Evolutionary conservation across 768 basidiomycete species (phyloP), one percentile per base, ranked within the genome.

Genomic region (Leucocoprinus birnbaumii): DNA sequence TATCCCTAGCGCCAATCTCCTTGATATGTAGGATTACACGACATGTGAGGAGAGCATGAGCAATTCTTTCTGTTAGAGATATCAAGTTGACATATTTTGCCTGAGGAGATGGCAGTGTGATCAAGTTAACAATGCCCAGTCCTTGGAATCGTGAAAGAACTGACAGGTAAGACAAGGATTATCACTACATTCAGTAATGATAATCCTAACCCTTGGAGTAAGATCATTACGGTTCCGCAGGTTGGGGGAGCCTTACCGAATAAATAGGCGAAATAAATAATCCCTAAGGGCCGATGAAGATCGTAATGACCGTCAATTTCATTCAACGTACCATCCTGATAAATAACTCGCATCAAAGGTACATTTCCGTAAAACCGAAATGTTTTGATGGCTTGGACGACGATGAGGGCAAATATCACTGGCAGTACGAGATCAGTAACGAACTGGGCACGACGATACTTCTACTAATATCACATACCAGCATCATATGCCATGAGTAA

Each of bases 251-350:
- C 31, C 31, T 38, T 11, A 55, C 45, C 46, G 19, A 55, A 48
- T n/a, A 55, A 48, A 40, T 55, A 55, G 19, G 48, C 16, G 37
- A 38, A 55, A 55, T 55, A 55, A 35, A 55, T 47, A 21, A 55
- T 46, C 26, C 45, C 53, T 55, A 25, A 48, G n/a, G 11, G 11
- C 31, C 31, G 6, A 16, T 40, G 11, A 43, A 38, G 27, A 16
- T 26, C 16, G 9, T 43, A 18, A 24, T 21, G 13, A 8, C 9
- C 18, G 24, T 13, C 35, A 8, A 37, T 37, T 37, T 16, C 8
- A 37, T 18, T 37, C 19, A 19, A 3, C 45, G 13, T 25, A 55
- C 53, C 53, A 27, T 55, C 46, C 7, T 27, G 14, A 41, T 37
- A 55, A 34, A 55, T 40, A 16, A 37, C 53, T 2, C 40, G 46